A percentile compares a stretch with the other conserved stretches of the same genome.
Conservation (phyloP, 2,329 filamentous ascomycete genomes). For the Rasamsonia emersonii region DNA sequence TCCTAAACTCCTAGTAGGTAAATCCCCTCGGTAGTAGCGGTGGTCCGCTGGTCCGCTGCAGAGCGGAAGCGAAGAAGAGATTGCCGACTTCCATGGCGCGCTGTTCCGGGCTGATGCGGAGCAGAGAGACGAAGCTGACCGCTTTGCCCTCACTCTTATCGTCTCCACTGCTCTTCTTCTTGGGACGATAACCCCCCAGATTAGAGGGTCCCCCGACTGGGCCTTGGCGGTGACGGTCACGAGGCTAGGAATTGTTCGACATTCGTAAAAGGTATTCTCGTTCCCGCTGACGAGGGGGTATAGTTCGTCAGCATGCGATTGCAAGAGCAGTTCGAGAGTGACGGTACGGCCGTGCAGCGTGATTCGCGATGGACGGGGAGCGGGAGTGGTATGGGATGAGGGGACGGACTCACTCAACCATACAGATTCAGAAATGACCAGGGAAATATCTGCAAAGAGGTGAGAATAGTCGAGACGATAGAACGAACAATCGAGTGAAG, state of each 20-base stretch:
- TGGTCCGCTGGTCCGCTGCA: conserved; percentile 48
- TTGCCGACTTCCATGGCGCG: conserved; percentile 49
- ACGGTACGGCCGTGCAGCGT: conserved; percentile 19
- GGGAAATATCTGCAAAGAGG: too few species aligned
- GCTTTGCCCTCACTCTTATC: too few species aligned
- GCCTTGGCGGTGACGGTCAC: too few species aligned
- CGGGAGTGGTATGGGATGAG: conserved; percentile 5
- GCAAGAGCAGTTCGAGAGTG: conserved; percentile 18
- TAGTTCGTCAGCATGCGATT: conserved; percentile 22
- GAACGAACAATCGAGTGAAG: too few species aligned
- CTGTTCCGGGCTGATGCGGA: conserved; percentile 42
- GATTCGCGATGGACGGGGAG: conserved; percentile 6
- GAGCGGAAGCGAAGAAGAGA: conserved; percentile 40
- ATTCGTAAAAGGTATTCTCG: conserved; percentile 11
- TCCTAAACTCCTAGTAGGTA: conserved; percentile 46
- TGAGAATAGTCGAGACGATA: too few species aligned
- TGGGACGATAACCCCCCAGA: too few species aligned
- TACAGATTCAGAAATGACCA: too few species aligned
- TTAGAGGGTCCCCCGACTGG: too few species aligned
- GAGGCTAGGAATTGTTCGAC: too few species aligned
- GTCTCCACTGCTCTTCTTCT: too few species aligned
- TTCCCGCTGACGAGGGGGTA: conserved; percentile 19
- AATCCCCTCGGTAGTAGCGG: conserved; percentile 48
- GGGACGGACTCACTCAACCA: too few species aligned
- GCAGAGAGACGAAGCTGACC: too few species aligned